Base-by-base conservation (phyloP, 2,329 filamentous ascomycete species). In the Dactylellina haptotyla region DNA sequence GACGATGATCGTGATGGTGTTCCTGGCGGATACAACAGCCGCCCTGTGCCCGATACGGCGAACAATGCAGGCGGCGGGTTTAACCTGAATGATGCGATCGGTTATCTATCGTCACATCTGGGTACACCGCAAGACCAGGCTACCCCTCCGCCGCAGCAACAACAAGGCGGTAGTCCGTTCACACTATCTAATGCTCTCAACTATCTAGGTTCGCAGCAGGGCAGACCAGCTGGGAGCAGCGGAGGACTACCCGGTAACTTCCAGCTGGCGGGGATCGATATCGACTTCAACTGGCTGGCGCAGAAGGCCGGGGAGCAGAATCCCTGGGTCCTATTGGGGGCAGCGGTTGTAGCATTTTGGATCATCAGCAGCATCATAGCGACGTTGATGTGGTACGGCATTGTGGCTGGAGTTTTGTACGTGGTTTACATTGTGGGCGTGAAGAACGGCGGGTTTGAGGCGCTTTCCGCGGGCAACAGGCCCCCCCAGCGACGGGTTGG, bases 311-410 rank as follows among this genome's bases (percentile, higher is more conserved):
- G 67, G 4, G 67, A 72, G 26, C 67, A 72, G 45, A 72, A 72
- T 20, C 67, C 67, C 5, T 72, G 67, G 67, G 67, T 72, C 18
- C 23, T 72, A 12, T 46, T 72, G 10, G 67, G 67, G 23, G 67
- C 53, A 39, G 67, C 34, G 0, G 67, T 72, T 16, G 67, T 72
- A 37, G 32, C 58, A 18, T 72, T 72, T 30, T 72, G 54, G 50
- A 61, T 72, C 41, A 65, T 72, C 16, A 72, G 67, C 23, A 65
- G 58, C 12, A 72, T 72, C 23, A 72, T 72, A 32, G 67, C 67
- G 28, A 72, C 67, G 12, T 41, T 72, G 46, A 65, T 72, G 1
- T 72, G 67, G 67, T 72, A 72, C 48, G 59, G 59, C 3, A 59
- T 72, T 32, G 34, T 72, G 26, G 67, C 67, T 23, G 67, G 59